Evolutionary conservation across 2,329 filamentous ascomycete genomes (phyloP).

Genomic region (Aspergillus latus): DNA sequence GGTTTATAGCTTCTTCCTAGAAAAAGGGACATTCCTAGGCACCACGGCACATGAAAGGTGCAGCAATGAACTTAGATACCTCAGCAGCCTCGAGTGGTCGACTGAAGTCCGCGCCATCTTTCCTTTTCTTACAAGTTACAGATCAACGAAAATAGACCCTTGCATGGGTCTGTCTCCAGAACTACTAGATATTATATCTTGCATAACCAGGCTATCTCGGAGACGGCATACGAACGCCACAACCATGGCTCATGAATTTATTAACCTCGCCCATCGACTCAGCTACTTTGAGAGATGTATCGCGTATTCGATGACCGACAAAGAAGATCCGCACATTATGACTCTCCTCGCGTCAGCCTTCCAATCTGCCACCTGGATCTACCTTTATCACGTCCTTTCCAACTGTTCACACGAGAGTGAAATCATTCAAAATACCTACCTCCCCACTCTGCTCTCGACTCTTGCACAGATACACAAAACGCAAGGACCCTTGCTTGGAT

Average conservation of each 20-base stretch:
- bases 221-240: neutral
- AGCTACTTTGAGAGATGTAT: neutral
- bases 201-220: neutral
- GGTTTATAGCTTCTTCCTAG: slow-evolving; percentile 1
- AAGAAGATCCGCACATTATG: neutral
- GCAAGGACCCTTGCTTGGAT: neutral
- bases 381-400: neutral
- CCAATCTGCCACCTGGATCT: slow-evolving; percentile 3
- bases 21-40: slow-evolving; percentile 1
- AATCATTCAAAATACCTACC: neutral
- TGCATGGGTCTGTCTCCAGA: slow-evolving; percentile 4
- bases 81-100: neutral
- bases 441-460: neutral
- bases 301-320: neutral
- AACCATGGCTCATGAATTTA: neutral
- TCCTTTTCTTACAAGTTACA: neutral
- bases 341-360: neutral
- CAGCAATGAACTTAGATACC: neutral
- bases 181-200: slow-evolving; percentile 2
- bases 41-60: neutral
- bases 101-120: neutral
- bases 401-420: neutral
- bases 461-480: neutral
- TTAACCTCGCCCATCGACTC: neutral
- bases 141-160: neutral